A percentile compares a stretch with the other conserved stretches of the same genome.
These are phyloP conservation scores for Trichoderma cornu-damae DNA, from an alignment of 2,329 filamentous ascomycete genomes.

Conservation along the genomic window DNA sequence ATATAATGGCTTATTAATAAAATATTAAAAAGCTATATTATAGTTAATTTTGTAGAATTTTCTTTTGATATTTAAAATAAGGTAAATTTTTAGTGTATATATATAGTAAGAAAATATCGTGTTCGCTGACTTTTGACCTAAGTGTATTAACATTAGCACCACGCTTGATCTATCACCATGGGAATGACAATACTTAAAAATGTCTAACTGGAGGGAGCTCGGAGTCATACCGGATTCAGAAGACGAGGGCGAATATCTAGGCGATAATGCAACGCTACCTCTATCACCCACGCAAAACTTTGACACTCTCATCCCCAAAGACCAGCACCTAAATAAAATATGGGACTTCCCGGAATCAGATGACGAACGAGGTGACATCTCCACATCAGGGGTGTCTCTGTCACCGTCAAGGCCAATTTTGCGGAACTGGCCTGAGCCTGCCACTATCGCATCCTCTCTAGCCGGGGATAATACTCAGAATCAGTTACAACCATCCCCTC, in stretches of 20 bases:
- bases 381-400: neutral
- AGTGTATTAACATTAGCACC: neutral
- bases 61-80: no score
- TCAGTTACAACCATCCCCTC: neutral
- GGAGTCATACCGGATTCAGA: slow-evolving; percentile 50
- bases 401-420: neutral
- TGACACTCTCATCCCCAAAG: neutral
- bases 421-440: neutral
- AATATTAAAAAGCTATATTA: no score
- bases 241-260: slow-evolving; percentile 43
- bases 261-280: slow-evolving; percentile 24
- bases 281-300: neutral
- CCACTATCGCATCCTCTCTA: neutral
- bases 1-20: no score
- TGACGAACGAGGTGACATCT: slow-evolving; percentile 24
- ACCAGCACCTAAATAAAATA: neutral
- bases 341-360: slow-evolving; percentile 26
- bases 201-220: slow-evolving; percentile 47
- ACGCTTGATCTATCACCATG: neutral
- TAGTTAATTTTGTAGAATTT: no score
- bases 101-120: no score
- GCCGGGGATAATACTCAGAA: neutral
- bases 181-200: slow-evolving; percentile 24
- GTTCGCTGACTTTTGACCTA: no score
- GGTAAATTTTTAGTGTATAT: no score